Evolutionary conservation across 2,329 filamentous ascomycete genomes (phyloP).

Genomic region (Penicillium sp.): DNA sequence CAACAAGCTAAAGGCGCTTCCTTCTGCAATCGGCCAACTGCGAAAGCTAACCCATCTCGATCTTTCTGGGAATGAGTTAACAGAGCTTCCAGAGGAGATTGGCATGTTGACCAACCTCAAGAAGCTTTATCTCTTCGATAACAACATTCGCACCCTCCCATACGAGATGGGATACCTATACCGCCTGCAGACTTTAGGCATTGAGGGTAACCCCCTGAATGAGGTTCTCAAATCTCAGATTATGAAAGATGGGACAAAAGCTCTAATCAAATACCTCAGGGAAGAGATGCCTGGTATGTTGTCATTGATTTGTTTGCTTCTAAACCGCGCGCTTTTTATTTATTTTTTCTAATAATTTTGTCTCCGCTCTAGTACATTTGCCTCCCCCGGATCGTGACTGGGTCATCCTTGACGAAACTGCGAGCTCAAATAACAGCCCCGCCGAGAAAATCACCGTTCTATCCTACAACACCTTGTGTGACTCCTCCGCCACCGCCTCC

Average conservation of each 20-base stretch:
- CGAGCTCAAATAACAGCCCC: slow-evolving; percentile 49
- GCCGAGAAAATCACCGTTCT: slow-evolving; percentile 76
- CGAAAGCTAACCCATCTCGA: slow-evolving; percentile 81
- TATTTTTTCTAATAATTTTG: slow-evolving; percentile 21
- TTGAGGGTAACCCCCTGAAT: slow-evolving; percentile 87
- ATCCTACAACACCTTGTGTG: slow-evolving; percentile 94
- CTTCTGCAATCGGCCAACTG: slow-evolving; percentile 76
- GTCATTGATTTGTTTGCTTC: not conserved
- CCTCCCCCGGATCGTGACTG: slow-evolving; percentile 75
- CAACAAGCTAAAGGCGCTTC: slow-evolving; percentile 82
- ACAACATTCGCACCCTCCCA: slow-evolving; percentile 78
- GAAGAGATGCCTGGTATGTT: slow-evolving; percentile 80
- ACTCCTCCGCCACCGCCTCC: slow-evolving; percentile 81
- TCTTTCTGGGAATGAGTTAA: slow-evolving; percentile 82
- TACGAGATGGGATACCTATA: slow-evolving; percentile 86
- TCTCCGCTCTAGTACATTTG: slow-evolving; percentile 61
- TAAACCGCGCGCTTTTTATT: not conserved
- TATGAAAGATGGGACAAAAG: slow-evolving; percentile 82
- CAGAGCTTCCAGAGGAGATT: slow-evolving; percentile 80
- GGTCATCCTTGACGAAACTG: slow-evolving; percentile 67
- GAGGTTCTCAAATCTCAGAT: slow-evolving; percentile 76
- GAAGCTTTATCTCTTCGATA: slow-evolving; percentile 84
- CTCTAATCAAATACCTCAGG: slow-evolving; percentile 77
- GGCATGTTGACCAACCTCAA: slow-evolving; percentile 96
- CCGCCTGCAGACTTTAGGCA: slow-evolving; percentile 82